phyloP scores from a whole-genome alignment of 768 basidiomycete genomes.

The Pisolithus albus region DNA sequence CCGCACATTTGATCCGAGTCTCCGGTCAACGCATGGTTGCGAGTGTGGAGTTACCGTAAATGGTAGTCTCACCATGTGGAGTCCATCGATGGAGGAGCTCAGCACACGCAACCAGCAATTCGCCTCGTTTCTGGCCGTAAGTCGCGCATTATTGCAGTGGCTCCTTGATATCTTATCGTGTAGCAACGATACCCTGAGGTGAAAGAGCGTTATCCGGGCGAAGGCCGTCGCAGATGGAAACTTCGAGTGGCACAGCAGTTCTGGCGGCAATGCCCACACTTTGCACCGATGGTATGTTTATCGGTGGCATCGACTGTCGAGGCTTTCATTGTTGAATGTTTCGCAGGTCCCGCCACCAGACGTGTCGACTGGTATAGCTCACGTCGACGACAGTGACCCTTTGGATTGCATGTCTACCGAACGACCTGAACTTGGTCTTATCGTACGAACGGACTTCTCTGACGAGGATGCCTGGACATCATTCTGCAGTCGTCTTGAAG shows the following conservation, averaged over 20 bases:
- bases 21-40: no score
- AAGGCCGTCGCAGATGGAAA: slow-evolving; percentile 53
- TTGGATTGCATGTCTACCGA: slow-evolving; percentile 42
- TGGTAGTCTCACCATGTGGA: no score
- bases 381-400: slow-evolving; percentile 44
- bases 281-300: not conserved
- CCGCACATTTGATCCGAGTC: no score
- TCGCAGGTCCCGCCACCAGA: slow-evolving; percentile 11
- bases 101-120: no score
- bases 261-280: slow-evolving; percentile 31
- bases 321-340: not conserved
- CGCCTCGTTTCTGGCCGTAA: no score
- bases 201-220: slow-evolving; percentile 40
- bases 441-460: slow-evolving; percentile 70
- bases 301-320: not conserved
- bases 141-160: no score
- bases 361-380: slow-evolving; percentile 17
- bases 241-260: slow-evolving; percentile 46
- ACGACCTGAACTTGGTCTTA: slow-evolving; percentile 47
- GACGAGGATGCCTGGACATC: slow-evolving; percentile 59
- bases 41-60: no score
- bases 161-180: not conserved
- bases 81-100: no score
- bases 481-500: slow-evolving; percentile 45
- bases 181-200: slow-evolving; percentile 38